Conservation (phyloP, 805 yeast species). For the Wickerhamomyces chambardii region DNA sequence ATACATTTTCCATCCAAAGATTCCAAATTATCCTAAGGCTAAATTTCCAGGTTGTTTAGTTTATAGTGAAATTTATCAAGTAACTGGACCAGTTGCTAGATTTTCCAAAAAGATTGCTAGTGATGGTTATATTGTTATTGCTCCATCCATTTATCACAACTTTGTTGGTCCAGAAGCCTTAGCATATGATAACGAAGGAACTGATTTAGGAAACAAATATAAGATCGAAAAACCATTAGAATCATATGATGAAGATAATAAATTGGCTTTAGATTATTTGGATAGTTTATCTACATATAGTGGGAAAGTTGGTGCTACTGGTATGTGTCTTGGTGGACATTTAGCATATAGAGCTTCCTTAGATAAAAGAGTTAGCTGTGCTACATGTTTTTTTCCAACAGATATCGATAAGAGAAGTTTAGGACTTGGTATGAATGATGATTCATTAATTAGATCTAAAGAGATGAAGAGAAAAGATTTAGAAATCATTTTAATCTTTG, state of each 20-base stretch:
- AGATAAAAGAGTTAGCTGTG: constrained; percentile 55
- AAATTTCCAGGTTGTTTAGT: constrained; percentile 77
- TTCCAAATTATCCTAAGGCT: constrained; percentile 68
- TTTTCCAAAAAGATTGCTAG: constrained; percentile 75
- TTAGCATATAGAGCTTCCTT: constrained; percentile 66
- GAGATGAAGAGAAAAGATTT: constrained; percentile 40
- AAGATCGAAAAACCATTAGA: constrained; percentile 58
- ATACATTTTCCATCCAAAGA: constrained; percentile 56
- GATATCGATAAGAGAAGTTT: constrained; percentile 65
- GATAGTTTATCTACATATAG: constrained; percentile 49
- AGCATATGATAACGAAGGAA: constrained; percentile 63
- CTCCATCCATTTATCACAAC: constrained; percentile 75
- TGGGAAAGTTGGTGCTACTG: constrained; percentile 73
- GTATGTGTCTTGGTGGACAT: constrained; percentile 86
- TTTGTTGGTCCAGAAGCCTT: constrained; percentile 56
- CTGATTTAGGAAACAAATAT: constrained; percentile 63
- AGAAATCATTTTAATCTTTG: constrained; percentile 64
- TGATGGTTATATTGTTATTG: constrained; percentile 71
- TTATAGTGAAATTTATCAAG: constrained; percentile 77
- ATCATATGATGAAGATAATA: constrained; percentile 72
- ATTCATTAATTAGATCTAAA: constrained; percentile 48
- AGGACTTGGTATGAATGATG: constrained; percentile 58
- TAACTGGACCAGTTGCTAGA: constrained; percentile 72
- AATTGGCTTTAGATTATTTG: constrained; percentile 54
- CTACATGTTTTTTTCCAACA: constrained; percentile 73